Evolutionary conservation across 2,329 filamentous ascomycete genomes (phyloP), one percentile per base, ranked within the genome.

Genomic region (Elsinoe australis): DNA sequence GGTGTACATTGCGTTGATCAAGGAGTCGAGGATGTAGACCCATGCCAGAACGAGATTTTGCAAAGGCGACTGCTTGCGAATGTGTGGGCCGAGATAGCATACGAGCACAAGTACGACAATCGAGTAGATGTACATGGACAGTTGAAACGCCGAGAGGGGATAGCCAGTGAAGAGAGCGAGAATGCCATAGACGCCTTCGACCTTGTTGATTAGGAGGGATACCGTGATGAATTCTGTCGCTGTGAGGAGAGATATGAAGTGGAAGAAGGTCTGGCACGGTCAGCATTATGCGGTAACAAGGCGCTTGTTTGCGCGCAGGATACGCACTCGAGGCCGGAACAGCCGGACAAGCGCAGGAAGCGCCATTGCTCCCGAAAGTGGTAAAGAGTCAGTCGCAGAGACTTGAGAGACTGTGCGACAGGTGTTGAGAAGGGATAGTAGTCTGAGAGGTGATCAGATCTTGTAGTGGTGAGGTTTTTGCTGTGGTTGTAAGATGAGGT

Each of bases 81-180:
- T 86, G 63, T 92, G 83, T 41, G 85, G 85, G 59, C 85, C 76
- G 39, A 94, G 80, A 58, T 80, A 76, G 45, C 78, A 73, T 56
- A 86, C 76, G 36, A 84, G 67, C 54, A 75, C 71, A 54, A 95
- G 79, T 21, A 85, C 76, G 53, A 78, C 58, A 52, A 92, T 75
- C 19, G 85, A 92, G 74, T 94, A 94, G 41, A 94, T 75, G 73
- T 95, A 95, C 75, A 94, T 92, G 50, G 84, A 85, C 50, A 95
- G 76, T 67, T 95, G 90, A 18, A 92, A 76, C 22, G 81, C 74
- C 47, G 87, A 89, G 53, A 95, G 79, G 57, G 83, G 74, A 66
- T 86, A 88, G 62, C 90, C 90, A 18, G 89, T 94, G 55, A 95
- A 73, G 56, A 95, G 78, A 51, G 89, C 88, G 56, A 95, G 82